These are phyloP conservation scores for Laetiporus sulphureus DNA, from an alignment of 1,284 basidiomycete genomes.

Conservation along the genomic window DNA sequence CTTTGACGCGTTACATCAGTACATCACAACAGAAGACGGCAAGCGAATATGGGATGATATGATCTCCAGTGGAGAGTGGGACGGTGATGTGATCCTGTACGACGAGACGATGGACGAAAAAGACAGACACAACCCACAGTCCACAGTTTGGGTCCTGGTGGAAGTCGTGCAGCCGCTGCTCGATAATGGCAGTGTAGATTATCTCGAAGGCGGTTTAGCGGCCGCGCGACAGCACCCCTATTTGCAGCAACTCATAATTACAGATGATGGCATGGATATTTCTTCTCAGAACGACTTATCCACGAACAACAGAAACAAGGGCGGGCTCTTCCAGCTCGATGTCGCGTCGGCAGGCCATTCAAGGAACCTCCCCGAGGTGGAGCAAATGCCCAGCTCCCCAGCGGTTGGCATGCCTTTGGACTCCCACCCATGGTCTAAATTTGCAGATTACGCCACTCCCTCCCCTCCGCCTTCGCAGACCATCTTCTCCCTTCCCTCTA, in stretches of 20 bases:
- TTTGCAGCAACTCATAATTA: conserved; percentile 43
- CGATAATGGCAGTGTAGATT: conserved; percentile 47
- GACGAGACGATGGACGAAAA: conserved; percentile 69
- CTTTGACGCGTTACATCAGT: conserved; percentile 65
- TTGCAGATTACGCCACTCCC: conserved; percentile 39
- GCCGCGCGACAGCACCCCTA: conserved; percentile 49
- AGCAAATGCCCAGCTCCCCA: conserved; percentile 36
- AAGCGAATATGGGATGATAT: conserved; percentile 61
- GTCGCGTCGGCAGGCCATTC: conserved; percentile 46
- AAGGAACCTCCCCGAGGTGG: conserved; percentile 50
- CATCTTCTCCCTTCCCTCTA: conserved; percentile 46
- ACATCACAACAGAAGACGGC: conserved; percentile 69
- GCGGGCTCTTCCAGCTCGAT: conserved; percentile 60
- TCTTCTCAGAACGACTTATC: conserved; percentile 7
- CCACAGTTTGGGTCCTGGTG: conserved; percentile 62
- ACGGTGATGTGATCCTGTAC: conserved; percentile 66
- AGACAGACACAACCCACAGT: conserved; percentile 46
- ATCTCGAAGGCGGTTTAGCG: conserved; percentile 63
- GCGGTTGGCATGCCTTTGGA: conserved; percentile 33
- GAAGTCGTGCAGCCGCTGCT: conserved; percentile 51
- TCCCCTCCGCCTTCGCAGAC: conserved; percentile 64
- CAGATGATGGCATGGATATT: conserved; percentile 28
- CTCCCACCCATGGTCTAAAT: conserved; percentile 28
- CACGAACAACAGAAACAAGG: conserved; percentile 28
- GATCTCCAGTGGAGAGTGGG: conserved; percentile 50